Base-by-base conservation (phyloP, 208 protist species). In the Crithidia mellificae region DNA sequence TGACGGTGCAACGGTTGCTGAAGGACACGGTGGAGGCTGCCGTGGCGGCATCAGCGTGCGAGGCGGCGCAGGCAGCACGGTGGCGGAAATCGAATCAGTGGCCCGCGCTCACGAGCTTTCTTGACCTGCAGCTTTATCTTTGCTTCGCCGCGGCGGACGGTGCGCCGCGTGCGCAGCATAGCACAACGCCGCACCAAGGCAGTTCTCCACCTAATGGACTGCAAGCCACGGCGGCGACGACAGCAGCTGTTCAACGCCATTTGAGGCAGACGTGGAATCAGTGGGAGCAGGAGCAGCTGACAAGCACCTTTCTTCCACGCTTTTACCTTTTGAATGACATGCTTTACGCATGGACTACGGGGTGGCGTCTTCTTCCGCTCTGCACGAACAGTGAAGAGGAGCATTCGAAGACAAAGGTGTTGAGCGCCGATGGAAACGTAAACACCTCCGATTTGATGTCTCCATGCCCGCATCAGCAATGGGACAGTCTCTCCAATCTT, bases 31-130 rank as follows among this genome's bases (percentile, higher is more conserved):
- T 56, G 41, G 58, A 59, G 29, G 1, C 44, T 17, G 62, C 70
- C 4, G 70, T 64, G 46, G 36, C 36, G 19, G 50, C 30, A 8
- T 17, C 25, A 2, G 27, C 9, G 30, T 66, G 63, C 29, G 63
- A 50, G 15, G 29, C 38, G 4, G 17, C 46, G 11, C 39, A 52
- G 14, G 39, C 63, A 0, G 54, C 50, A 4, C 53, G 56, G 19
- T 76, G 70, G 70, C 29, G 56, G 2, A 76, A 76, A 38, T 76
- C 70, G 1, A 76, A 76, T 29, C 70, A 68, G 36, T 61, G 70
- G 70, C 70, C 62, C 7, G 22, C 47, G 6, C 36, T 76, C 20
- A 36, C 63, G 2, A 70, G n/a, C 39, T 53, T 76, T 46, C 11
- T 76, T 7, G 54, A 65, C 6, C 27, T 76, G 50, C 55, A 76